Base-by-base conservation (phyloP, 345 rosid genomes). In the Gossypium longicalyx region DNA sequence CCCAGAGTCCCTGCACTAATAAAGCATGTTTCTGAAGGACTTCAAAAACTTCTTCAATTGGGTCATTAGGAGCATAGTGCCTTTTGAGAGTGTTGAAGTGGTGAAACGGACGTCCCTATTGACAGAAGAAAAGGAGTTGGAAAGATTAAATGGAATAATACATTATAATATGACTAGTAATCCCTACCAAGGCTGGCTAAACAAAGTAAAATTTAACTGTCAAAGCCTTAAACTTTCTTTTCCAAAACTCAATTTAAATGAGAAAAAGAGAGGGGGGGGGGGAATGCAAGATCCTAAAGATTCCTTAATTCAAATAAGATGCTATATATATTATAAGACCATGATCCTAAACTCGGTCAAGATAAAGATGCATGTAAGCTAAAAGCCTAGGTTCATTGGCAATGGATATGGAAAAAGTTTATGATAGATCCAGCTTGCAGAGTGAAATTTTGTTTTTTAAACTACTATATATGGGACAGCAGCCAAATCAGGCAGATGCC, bases 1-100 rank as follows among this genome's bases (percentile, higher is more conserved):
- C 85, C 99, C 99, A 95, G 25, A 89, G 84, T 66, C 99, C 98
- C 86, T 95, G 97, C 70, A 95, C 89, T 78, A 95, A 80, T 43
- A 66, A 76, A n/a, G 90, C 96, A 82, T 77, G 54, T 49, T 81
- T 63, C 76, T 88, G 86, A 77, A 93, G 93, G 72, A 83, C 82
- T 22, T n/a, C 71, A 68, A 91, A 58, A 65, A 89, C 74, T 63
- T 83, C 90, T 74, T 90, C 88, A 77, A 72, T 78, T 2, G 91
- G 72, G 72, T 75, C 77, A 64, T 85, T 88, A 2, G 90, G 85
- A 70, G 88, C 87, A 65, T 75, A 88, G 76, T 91, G 83, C 41
- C 41, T 34, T 88, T 82, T 89, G 16, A 95, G 87, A 80, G 82
- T 82, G 69, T 84, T 82, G 74, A 86, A 93, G 16, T 88, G 89